phyloP scores from a whole-genome alignment of 176 grass and related monocot species.

The Eragrostis curvula region DNA sequence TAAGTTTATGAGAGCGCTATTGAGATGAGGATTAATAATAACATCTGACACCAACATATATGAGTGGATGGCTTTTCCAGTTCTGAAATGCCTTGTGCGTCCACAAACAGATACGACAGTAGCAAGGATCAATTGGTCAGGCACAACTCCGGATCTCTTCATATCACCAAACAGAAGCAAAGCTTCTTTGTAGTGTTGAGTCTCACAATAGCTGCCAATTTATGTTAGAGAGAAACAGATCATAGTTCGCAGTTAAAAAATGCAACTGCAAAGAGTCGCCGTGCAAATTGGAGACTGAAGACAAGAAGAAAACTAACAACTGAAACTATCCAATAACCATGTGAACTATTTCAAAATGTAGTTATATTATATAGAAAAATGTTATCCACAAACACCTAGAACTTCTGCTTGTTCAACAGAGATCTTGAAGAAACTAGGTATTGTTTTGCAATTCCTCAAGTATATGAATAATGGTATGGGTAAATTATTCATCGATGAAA shows the following conservation, averaged over 20 bases:
- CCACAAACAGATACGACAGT: constrained; percentile 71
- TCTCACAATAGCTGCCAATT: constrained; percentile 75
- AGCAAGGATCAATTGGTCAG: constrained; percentile 75
- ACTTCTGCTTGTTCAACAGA: background rate
- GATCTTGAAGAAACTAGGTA: constrained; percentile 4
- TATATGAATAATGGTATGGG: background rate
- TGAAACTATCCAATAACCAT: background rate
- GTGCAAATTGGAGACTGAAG: background rate
- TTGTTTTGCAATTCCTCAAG: background rate
- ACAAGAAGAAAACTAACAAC: background rate
- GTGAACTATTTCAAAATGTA: background rate
- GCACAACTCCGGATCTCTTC: constrained; percentile 70
- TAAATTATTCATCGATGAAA: background rate
- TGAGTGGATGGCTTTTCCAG: constrained; percentile 64
- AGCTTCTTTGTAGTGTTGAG: constrained; percentile 61
- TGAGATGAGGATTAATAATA: constrained; percentile 51
- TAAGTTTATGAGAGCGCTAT: constrained; percentile 73
- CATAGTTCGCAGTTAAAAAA: constrained; percentile 8
- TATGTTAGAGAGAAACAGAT: constrained; percentile 36
- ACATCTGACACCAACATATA: constrained; percentile 65
- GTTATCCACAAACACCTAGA: background rate
- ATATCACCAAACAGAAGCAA: constrained; percentile 73
- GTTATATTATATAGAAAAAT: background rate
- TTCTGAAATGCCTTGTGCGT: constrained; percentile 49
- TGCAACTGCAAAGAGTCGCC: background rate